These are phyloP conservation scores for Diaporthe aspalathi DNA, from an alignment of 2,329 filamentous ascomycete genomes.

Conservation along the genomic window DNA sequence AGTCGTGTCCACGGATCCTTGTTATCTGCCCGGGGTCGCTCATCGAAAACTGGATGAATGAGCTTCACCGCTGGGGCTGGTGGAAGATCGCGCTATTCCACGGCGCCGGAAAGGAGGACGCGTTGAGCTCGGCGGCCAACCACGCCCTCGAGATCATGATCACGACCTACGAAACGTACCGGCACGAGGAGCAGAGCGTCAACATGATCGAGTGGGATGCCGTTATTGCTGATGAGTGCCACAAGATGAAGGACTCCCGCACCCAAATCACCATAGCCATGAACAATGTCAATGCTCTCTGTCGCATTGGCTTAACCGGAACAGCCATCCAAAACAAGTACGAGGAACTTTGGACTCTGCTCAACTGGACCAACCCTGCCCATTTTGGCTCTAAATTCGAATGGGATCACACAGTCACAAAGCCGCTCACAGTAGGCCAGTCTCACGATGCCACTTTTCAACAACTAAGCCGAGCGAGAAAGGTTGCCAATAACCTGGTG, in stretches of 20 bases:
- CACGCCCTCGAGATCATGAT: constrained; percentile 91
- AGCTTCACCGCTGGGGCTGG: constrained; percentile 92
- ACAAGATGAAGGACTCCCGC: constrained; percentile 82
- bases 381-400: constrained; percentile 71
- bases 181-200: constrained; percentile 76
- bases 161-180: constrained; percentile 93
- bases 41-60: constrained; percentile 90
- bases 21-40: constrained; percentile 91
- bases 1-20: constrained; percentile 86
- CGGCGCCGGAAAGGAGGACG: constrained; percentile 74
- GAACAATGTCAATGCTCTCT: constrained; percentile 90
- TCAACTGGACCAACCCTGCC: constrained; percentile 97
- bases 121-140: constrained; percentile 76
- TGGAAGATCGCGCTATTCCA: constrained; percentile 91
- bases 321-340: constrained; percentile 99
- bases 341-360: constrained; percentile 93
- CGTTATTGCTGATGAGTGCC: constrained; percentile 94
- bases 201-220: constrained; percentile 94
- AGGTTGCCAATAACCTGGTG: constrained; percentile 85
- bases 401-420: constrained; percentile 83
- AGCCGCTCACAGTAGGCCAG: constrained; percentile 87
- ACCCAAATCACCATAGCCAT: constrained; percentile 87
- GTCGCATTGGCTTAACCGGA: constrained; percentile 91
- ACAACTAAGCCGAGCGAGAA: constrained; percentile 83
- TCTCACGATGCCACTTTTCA: constrained; percentile 89